Evolutionary conservation across 805 yeast genomes (phyloP).

Genomic region (Wickerhamomyces sydowiorum): DNA sequence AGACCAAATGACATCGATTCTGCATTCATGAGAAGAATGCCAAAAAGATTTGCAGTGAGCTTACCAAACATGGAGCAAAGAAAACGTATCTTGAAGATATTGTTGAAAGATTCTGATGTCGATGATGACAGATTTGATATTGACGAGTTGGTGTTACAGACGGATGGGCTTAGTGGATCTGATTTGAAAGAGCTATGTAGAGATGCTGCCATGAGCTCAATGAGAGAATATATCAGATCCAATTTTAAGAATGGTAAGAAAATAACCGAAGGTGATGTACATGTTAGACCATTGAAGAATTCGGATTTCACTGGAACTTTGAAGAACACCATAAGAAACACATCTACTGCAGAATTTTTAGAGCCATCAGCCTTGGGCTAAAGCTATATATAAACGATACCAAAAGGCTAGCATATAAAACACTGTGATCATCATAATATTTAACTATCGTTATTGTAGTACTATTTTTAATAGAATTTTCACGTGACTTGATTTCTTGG

Average conservation of each 20-base stretch:
- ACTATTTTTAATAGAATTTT: not conserved
- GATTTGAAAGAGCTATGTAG: conserved; percentile 89
- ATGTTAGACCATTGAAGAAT: conserved; percentile 55
- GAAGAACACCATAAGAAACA: not conserved
- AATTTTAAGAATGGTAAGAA: conserved; percentile 34
- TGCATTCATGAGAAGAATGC: conserved; percentile 90
- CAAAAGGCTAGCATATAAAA: too few species aligned
- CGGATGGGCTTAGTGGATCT: conserved; percentile 82
- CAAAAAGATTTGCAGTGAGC: conserved; percentile 77
- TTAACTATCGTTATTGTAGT: too few species aligned
- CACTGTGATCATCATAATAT: too few species aligned
- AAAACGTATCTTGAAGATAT: conserved; percentile 57
- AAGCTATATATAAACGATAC: too few species aligned
- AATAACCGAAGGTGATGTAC: conserved; percentile 31
- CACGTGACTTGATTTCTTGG: not conserved
- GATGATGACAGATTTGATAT: conserved; percentile 54
- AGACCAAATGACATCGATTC: conserved; percentile 86
- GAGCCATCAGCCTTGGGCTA: not conserved
- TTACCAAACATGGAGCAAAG: conserved; percentile 71
- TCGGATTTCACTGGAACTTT: conserved; percentile 41
- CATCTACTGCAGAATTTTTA: not conserved
- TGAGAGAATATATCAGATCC: conserved; percentile 72
- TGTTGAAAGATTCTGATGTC: conserved; percentile 59
- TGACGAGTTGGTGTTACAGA: conserved; percentile 50
- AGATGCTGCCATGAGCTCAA: conserved; percentile 87